Percentiles rank a stretch among this genome's conserved stretches.
Conservation (phyloP, 164 flowering plant genomes). For the Houttuynia cordata region DNA sequence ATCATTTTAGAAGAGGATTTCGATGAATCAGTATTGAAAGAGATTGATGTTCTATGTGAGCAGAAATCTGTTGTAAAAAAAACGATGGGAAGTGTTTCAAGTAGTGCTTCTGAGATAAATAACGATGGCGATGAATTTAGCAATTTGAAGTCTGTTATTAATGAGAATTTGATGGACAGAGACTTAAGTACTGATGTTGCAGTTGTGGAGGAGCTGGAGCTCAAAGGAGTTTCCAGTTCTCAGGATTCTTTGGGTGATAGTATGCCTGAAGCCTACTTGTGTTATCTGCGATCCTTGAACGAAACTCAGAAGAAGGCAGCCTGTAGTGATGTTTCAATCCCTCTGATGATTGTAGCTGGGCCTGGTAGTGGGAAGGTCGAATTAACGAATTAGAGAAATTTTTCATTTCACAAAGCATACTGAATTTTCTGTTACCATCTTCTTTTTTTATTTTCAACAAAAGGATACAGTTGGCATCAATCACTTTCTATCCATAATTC, state of each 20-base stretch:
- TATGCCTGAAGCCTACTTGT: constrained; percentile 49
- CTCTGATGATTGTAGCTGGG: constrained; percentile 90
- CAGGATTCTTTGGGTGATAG: constrained; percentile 6
- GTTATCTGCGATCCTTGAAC: constrained; percentile 57
- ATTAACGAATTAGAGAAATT: neutral
- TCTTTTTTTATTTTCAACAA: neutral
- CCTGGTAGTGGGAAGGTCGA: constrained; percentile 98
- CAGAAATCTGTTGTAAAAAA: constrained; percentile 23
- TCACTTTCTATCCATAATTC: neutral
- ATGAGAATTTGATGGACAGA: constrained; percentile 4
- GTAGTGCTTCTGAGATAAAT: constrained; percentile 1
- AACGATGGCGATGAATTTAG: constrained; percentile 6
- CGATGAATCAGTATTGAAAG: constrained; percentile 48
- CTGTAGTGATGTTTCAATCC: constrained; percentile 58
- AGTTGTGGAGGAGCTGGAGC: neutral
- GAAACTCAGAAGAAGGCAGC: constrained; percentile 84
- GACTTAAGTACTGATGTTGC: constrained; percentile 2
- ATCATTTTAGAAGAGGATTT: constrained; percentile 44
- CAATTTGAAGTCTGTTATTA: constrained; percentile 5
- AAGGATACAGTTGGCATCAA: neutral
- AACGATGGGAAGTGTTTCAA: constrained; percentile 4
- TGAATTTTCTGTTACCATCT: neutral
- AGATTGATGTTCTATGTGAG: constrained; percentile 72
- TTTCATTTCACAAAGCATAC: neutral
- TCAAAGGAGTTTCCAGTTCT: constrained; percentile 1